These are phyloP conservation scores for Malassezia globosa DNA, from an alignment of 1,284 basidiomycete genomes.

Conservation along the genomic window DNA sequence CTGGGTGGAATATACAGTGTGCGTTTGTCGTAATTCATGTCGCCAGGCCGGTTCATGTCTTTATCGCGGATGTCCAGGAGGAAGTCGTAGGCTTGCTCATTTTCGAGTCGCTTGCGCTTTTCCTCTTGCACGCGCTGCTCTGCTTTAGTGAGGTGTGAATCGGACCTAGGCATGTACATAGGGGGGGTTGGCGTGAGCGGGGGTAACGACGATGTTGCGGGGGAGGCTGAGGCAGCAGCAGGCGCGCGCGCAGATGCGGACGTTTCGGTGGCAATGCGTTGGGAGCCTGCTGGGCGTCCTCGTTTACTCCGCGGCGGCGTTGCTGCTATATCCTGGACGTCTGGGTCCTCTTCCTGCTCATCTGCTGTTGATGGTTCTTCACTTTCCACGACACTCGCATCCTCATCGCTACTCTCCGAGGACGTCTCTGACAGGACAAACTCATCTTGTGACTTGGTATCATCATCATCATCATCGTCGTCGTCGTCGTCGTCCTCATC, in stretches of 20 bases:
- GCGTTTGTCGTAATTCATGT: conserved; percentile 83
- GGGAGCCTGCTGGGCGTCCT: neutral
- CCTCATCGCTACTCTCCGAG: neutral
- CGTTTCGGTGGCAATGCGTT: too few species aligned
- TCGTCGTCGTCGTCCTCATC: conserved; percentile 6
- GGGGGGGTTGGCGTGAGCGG: neutral
- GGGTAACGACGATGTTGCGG: neutral
- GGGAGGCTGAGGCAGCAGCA: neutral
- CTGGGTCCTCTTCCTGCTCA: neutral
- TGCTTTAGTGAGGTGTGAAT: conserved; percentile 63
- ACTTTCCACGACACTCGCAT: conserved; percentile 6
- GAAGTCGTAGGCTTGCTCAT: conserved; percentile 73
- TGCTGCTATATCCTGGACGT: neutral
- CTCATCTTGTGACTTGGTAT: neutral
- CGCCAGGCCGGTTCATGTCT: conserved; percentile 65
- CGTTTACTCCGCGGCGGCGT: neutral
- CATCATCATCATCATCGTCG: conserved; percentile 1
- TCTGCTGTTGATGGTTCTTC: conserved; percentile 10
- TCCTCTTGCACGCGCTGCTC: conserved; percentile 56
- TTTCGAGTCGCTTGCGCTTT: conserved; percentile 59
- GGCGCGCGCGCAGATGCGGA: neutral
- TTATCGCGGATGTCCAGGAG: conserved; percentile 67
- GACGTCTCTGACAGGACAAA: conserved; percentile 11
- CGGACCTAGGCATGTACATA: neutral
- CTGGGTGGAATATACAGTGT: conserved; percentile 70